A percentile compares a stretch with the other conserved stretches of the same genome.
phyloP scores from a whole-genome alignment of 768 basidiomycete genomes.

The Sporobolomyces phaffii region DNA sequence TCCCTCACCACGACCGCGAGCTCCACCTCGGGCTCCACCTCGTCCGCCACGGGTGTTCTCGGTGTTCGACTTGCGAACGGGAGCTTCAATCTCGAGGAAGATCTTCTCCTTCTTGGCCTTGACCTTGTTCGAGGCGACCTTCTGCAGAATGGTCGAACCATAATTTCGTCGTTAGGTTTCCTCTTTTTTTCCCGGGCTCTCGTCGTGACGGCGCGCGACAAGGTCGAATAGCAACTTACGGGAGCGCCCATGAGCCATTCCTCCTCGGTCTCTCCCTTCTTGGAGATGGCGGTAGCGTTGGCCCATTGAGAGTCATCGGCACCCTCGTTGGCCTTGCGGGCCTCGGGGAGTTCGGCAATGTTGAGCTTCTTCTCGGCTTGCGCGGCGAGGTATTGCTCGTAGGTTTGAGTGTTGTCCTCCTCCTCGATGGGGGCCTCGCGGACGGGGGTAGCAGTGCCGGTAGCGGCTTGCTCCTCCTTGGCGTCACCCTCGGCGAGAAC shows the following conservation, averaged over 20 bases:
- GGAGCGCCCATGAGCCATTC: constrained; percentile 81
- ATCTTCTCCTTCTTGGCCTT: constrained; percentile 75
- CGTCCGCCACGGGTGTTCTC: constrained; percentile 6
- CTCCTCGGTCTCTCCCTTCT: constrained; percentile 61
- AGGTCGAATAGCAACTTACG: constrained; percentile 55
- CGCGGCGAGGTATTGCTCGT: constrained; percentile 86
- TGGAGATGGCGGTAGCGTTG: constrained; percentile 53
- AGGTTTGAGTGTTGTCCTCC: constrained; percentile 86
- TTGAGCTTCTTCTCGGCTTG: constrained; percentile 58
- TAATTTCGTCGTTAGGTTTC: not conserved
- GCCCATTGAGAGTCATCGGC: constrained; percentile 52
- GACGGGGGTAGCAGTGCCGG: constrained; percentile 41
- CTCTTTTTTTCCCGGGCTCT: too few species aligned
- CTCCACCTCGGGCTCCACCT: constrained; percentile 51
- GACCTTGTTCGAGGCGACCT: constrained; percentile 60
- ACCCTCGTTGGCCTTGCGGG: constrained; percentile 74
- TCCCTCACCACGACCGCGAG: constrained; percentile 47
- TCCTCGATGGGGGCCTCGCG: constrained; percentile 55
- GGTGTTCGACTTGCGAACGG: constrained; percentile 50
- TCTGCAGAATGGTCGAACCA: constrained; percentile 48
- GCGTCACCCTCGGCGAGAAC: constrained; percentile 56
- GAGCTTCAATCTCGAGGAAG: constrained; percentile 91
- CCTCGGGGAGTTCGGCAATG: constrained; percentile 60
- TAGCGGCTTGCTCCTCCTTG: constrained; percentile 40
- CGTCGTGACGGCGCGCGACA: too few species aligned